Conservation (phyloP, 345 rosid species). For the Trapa incisa region DNA sequence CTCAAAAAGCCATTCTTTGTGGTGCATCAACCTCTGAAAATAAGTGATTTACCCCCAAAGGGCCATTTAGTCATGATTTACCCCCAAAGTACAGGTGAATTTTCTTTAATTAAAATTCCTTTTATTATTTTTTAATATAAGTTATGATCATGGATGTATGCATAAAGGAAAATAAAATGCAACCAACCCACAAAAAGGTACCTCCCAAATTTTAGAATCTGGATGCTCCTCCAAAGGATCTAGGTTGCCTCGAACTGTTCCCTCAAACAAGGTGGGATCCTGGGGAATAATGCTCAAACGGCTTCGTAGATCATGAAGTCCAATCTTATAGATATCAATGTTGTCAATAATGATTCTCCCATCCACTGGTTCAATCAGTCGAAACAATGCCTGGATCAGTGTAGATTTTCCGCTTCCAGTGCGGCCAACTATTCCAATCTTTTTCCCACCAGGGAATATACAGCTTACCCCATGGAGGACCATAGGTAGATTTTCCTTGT, state of each 20-base stretch:
- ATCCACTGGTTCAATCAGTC: conserved; percentile 75
- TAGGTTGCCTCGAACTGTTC: conserved; percentile 85
- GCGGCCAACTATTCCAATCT: conserved; percentile 96
- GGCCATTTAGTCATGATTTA: background rate
- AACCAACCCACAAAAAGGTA: conserved; percentile 8
- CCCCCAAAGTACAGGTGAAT: background rate
- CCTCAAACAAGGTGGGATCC: conserved; percentile 96
- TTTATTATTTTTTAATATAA: background rate
- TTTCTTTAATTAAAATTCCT: background rate
- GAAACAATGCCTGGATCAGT: conserved; percentile 88
- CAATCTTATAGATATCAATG: conserved; percentile 78
- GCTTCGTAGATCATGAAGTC: conserved; percentile 95
- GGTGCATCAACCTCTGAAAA: background rate
- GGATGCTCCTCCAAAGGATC: conserved; percentile 95
- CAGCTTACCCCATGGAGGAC: conserved; percentile 83
- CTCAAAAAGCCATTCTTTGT: background rate
- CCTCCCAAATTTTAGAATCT: conserved; percentile 92
- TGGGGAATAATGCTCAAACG: conserved; percentile 95
- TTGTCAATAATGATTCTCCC: conserved; percentile 87
- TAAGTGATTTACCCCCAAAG: background rate
- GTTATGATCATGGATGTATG: background rate
- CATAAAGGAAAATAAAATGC: background rate
- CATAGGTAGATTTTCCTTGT: conserved; percentile 87
- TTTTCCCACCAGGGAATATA: conserved; percentile 85
- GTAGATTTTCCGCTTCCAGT: conserved; percentile 99